These are phyloP conservation scores for Shiraia bambusicola DNA, from an alignment of 2,329 filamentous ascomycete genomes.

Conservation along the genomic window DNA sequence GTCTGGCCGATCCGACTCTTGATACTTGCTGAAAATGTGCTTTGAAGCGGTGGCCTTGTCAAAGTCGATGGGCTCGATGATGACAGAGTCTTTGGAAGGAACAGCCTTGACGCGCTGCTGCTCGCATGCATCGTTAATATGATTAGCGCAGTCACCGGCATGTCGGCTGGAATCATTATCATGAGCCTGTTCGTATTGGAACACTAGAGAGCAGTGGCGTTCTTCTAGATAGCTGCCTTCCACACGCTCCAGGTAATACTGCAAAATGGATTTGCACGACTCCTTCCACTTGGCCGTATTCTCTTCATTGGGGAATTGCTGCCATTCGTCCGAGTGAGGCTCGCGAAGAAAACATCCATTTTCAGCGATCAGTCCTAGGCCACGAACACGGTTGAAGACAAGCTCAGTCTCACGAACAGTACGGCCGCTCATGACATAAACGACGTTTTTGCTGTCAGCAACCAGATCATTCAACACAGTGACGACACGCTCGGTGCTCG, in stretches of 20 bases:
- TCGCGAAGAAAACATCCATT: conserved; percentile 89
- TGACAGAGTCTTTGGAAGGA: conserved; percentile 73
- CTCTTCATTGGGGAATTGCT: conserved; percentile 70
- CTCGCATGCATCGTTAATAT: conserved; percentile 92
- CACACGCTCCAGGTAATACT: conserved; percentile 86
- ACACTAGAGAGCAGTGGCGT: conserved; percentile 86
- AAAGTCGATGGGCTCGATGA: conserved; percentile 83
- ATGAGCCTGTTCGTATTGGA: conserved; percentile 82
- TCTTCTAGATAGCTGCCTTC: conserved; percentile 87
- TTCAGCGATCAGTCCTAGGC: conserved; percentile 87
- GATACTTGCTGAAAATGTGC: conserved; percentile 63
- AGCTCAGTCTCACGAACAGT: conserved; percentile 85
- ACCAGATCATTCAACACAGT: conserved; percentile 81
- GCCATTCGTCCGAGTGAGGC: conserved; percentile 68
- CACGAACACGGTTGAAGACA: conserved; percentile 79
- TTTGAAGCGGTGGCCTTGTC: conserved; percentile 84
- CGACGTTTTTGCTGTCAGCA: conserved; percentile 75
- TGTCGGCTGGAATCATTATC: conserved; percentile 73
- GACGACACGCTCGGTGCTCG: conserved; percentile 81
- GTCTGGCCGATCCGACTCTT: conserved; percentile 54
- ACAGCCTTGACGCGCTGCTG: conserved; percentile 81
- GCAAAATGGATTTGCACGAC: conserved; percentile 77
- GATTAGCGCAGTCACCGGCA: conserved; percentile 85
- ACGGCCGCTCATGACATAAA: conserved; percentile 92
- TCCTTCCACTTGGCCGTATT: conserved; percentile 78